Percentiles rank a stretch among this genome's conserved stretches.
These are phyloP conservation scores for Eimeria zaria DNA, from an alignment of 169 alveolate species.

Conservation along the genomic window DNA sequence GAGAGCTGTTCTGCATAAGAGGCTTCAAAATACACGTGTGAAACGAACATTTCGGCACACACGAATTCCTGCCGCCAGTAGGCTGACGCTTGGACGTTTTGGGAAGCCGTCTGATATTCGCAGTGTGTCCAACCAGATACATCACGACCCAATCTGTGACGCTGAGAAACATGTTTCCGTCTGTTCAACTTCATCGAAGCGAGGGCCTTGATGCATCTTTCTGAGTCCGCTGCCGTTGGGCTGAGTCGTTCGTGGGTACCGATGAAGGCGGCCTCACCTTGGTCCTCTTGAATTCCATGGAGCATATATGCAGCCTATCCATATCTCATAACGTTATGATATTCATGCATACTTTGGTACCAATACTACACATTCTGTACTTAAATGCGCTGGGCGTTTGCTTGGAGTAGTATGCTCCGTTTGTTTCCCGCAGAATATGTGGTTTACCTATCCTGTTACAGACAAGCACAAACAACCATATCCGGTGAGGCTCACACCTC, in stretches of 20 bases:
- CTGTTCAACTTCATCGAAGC: background rate
- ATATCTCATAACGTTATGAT: too few relatives aligned
- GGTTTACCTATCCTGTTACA: background rate
- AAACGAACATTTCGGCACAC: background rate
- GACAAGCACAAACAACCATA: background rate
- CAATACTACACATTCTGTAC: background rate
- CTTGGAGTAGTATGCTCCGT: background rate
- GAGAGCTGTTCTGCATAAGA: background rate
- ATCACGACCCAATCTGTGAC: background rate
- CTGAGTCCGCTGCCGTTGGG: background rate
- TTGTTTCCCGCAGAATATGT: background rate
- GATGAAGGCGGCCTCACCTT: background rate
- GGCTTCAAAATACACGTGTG: background rate
- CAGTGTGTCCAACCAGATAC: background rate
- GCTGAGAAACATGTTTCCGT: background rate
- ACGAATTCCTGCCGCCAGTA: background rate
- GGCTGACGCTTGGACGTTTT: background rate
- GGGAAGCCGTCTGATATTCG: background rate
- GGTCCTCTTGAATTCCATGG: background rate
- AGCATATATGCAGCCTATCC: background rate
- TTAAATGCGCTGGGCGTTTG: background rate
- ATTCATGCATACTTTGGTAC: background rate
- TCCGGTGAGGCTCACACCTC: background rate
- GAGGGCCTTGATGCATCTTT: background rate
- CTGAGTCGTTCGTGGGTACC: background rate